Evolutionary conservation across 768 basidiomycete genomes (phyloP), one percentile per base, ranked within the genome.

Genomic region (Auricularia auricula-judae): DNA sequence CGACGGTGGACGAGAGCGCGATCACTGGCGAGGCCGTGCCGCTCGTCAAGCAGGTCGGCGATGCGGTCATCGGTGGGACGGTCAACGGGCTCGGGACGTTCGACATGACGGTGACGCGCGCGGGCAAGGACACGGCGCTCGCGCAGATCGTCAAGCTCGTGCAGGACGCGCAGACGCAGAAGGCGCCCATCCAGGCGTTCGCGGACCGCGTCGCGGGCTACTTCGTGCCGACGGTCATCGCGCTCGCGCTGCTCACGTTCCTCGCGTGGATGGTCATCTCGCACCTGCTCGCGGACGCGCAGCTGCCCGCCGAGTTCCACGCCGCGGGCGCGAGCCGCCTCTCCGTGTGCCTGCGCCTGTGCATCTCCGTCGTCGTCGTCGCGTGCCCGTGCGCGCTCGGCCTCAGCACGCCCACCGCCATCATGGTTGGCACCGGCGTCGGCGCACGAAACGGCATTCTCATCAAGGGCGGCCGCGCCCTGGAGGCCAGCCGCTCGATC

Each of bases 371-470:
- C 67, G 84, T 99, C 65, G 97, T 99, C 61, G 94, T 99, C 62
- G 96, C 97, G 23, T 99, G 97, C 74, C 97, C 97, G 0, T 99
- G 97, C 73, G 96, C 97, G 0, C 82, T 99, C 39, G 97, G 96
- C 3, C 81, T 98, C 65, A 92, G 91, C 64, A 98, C 96, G 0
- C 97, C 97, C 1, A 98, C 97, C 0, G 97, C 96, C 2, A 93
- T 98, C 76, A 98, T 98, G 97, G 97, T 98, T 36, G 97, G 97
- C 18, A 98, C 96, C 0, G 97, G 97, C 1, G 86, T 98, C 64
- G 97, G 97, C 1, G 97, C 97, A 8, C 84, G 89, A 78, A 96
- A 98, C 70, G 96, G 97, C 0, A 98, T 99, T 65, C 77, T 99
- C 58, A 98, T 99, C 84, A 99, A 99, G 73, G 95, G 97, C 23